These are phyloP conservation scores for Inga oerstediana DNA, from an alignment of 306 rosid genomes.

Conservation along the genomic window DNA sequence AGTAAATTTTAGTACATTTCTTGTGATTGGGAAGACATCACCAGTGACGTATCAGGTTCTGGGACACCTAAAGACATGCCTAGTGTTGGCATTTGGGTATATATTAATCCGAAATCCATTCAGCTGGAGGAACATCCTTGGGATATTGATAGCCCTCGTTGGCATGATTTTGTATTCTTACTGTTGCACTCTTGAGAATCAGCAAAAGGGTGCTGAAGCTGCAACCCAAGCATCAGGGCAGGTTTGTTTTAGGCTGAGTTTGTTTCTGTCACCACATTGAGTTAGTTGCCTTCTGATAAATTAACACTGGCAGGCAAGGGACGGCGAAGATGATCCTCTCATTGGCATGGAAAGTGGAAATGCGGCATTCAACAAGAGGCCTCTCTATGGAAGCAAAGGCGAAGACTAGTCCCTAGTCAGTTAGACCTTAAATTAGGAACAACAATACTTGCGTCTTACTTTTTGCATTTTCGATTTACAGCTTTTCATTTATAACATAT, in stretches of 20 bases:
- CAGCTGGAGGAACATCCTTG: slow-evolving; percentile 81
- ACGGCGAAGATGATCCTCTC: slow-evolving; percentile 73
- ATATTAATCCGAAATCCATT: slow-evolving; percentile 81
- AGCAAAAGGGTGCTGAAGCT: slow-evolving; percentile 66
- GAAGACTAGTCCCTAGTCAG: slow-evolving; percentile 52
- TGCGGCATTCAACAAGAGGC: slow-evolving; percentile 50
- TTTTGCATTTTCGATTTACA: background rate
- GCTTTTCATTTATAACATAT: background rate
- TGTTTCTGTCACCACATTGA: slow-evolving; percentile 2
- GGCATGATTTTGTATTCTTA: slow-evolving; percentile 91
- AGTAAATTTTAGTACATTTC: slow-evolving; percentile 94
- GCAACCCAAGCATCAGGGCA: slow-evolving; percentile 46
- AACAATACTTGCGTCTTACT: background rate
- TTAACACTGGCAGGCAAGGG: slow-evolving; percentile 55
- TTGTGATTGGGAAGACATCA: slow-evolving; percentile 94
- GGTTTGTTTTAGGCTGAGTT: slow-evolving; percentile 45
- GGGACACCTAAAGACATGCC: slow-evolving; percentile 94
- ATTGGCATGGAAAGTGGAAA: slow-evolving; percentile 60
- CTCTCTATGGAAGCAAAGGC: slow-evolving; percentile 66
- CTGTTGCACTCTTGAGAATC: slow-evolving; percentile 65
- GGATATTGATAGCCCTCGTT: slow-evolving; percentile 75
- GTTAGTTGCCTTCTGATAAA: slow-evolving; percentile 19
- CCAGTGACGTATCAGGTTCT: slow-evolving; percentile 95
- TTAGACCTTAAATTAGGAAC: slow-evolving; percentile 17
- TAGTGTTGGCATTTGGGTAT: slow-evolving; percentile 89